Base-by-base conservation (phyloP, 805 yeast genomes). In the Kregervanrija fluxuum region DNA sequence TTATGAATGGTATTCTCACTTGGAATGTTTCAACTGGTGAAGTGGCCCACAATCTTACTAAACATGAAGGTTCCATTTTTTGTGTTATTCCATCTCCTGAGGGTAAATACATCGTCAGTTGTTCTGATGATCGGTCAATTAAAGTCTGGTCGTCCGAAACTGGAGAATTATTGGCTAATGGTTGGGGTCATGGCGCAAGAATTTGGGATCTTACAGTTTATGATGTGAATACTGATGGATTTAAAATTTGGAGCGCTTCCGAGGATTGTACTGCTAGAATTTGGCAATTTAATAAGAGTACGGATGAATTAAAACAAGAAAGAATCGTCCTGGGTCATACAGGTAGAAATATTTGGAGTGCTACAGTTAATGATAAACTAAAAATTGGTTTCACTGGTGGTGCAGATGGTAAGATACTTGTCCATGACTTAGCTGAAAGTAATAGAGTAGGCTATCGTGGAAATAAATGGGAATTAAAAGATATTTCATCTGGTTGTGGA, bases 101-200 rank as follows among this genome's bases (percentile, higher is more conserved):
- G 42, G 86, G 83, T 5, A 59, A 66, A 38, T 70, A 65, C 45
- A 65, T 87, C 8, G 79, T 82, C 1, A 80, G 91, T 40, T 93
- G 99, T 60, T 91, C 98, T 0, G 98, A 93, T 62, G 99, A 91
- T 59, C 72, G 99, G 49, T 85, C 96, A 0, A 79, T 93, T 44
- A 82, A 80, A 46, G 59, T 91, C 5, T 89, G 89, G 82, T 78
- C 78, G 53, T 65, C 82, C 48, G 55, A 55, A 6, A 57, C 75
- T 1, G 91, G 95, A 1, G 54, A 64, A 10, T 63, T 79, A 32
- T 53, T 85, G 35, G 84, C 91, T 1, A 76, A 80, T 28, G 97
- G 96, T 0, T 93, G 97, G 97, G 99, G 98, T 11, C 99, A 93
- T 59, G 82, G 85, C 1, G 91, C 98, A 0, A 75, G 99, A 58